Evolutionary conservation across 352 stramenopile species (phyloP).

Genomic region (Pythium brachiatum): DNA sequence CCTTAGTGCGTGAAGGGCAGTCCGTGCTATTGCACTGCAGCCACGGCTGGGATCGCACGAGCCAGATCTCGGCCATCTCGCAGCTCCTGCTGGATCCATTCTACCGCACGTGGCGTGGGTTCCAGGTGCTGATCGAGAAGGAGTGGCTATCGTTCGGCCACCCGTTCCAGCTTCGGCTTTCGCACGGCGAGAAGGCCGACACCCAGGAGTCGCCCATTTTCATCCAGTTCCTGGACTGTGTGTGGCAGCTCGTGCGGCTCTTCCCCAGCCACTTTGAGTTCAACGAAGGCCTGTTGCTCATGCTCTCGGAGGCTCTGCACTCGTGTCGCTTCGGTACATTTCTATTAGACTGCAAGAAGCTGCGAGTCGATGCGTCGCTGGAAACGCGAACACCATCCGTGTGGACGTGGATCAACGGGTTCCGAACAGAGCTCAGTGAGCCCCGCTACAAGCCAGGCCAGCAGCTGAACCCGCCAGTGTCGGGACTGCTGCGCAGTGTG

Average conservation of each 20-base stretch:
- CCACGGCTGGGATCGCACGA: slow-evolving; percentile 88
- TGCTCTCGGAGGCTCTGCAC: slow-evolving; percentile 95
- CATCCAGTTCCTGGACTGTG: slow-evolving; percentile 83
- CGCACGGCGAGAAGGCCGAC: slow-evolving; percentile 74
- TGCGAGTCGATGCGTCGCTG: slow-evolving; percentile 53
- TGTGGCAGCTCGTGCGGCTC: slow-evolving; percentile 86
- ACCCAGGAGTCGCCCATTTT: slow-evolving; percentile 85
- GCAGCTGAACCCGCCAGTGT: slow-evolving; percentile 50
- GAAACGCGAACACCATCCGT: slow-evolving; percentile 65
- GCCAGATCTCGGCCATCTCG: slow-evolving; percentile 80
- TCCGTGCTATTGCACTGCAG: slow-evolving; percentile 84
- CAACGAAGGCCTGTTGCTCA: slow-evolving; percentile 91
- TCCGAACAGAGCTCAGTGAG: slow-evolving; percentile 58
- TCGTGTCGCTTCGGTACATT: slow-evolving; percentile 98
- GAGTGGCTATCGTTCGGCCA: slow-evolving; percentile 84
- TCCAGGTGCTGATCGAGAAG: slow-evolving; percentile 83
- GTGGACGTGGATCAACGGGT: slow-evolving; percentile 85
- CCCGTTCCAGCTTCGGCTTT: slow-evolving; percentile 76
- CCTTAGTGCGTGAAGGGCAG: slow-evolving; percentile 87
- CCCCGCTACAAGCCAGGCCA: slow-evolving; percentile 47
- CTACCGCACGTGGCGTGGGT: slow-evolving; percentile 75
- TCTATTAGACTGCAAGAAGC: slow-evolving; percentile 94
- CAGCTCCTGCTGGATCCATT: slow-evolving; percentile 78
- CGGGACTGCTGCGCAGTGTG: slow-evolving; percentile 63
- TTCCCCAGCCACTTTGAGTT: slow-evolving; percentile 98